Conservation (phyloP, 208 protist genomes). For the Trypanosoma melophagium region DNA sequence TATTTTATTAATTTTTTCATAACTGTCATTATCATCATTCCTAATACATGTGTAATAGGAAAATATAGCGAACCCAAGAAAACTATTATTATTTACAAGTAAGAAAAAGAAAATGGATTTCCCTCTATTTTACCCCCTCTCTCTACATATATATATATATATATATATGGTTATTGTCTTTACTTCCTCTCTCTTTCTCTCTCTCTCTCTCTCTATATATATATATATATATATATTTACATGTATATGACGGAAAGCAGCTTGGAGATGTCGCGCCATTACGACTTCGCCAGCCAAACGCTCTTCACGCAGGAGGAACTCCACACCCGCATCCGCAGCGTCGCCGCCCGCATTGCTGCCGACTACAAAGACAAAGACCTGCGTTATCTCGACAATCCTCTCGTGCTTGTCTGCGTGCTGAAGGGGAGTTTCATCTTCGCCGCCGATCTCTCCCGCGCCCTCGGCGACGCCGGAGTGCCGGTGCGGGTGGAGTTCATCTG, state of each 20-base stretch:
- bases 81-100: not conserved
- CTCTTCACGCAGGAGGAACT: constrained; percentile 67
- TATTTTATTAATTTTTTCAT: not conserved
- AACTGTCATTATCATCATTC: not conserved
- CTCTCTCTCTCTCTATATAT: too few relatives aligned
- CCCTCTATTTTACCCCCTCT: not conserved
- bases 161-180: too few relatives aligned
- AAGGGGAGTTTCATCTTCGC: constrained; percentile 87
- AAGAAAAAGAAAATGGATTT: too few relatives aligned
- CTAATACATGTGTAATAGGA: not conserved
- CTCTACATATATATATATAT: too few relatives aligned
- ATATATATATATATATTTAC: too few relatives aligned
- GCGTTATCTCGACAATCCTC: constrained; percentile 44
- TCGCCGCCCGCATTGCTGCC: constrained; percentile 64
- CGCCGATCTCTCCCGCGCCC: constrained; percentile 65
- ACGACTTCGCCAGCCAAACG: constrained; percentile 54
- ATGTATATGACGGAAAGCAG: too few relatives aligned
- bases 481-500: constrained; percentile 87
- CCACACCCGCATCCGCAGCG: constrained; percentile 29
- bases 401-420: constrained; percentile 81
- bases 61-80: too few relatives aligned
- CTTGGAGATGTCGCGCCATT: constrained; percentile 27
- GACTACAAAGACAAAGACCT: constrained; percentile 63
- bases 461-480: constrained; percentile 70
- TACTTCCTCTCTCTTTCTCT: too few relatives aligned